Evolutionary conservation across 2,329 filamentous ascomycete genomes (phyloP).

Genomic region (Scedosporium boydii): DNA sequence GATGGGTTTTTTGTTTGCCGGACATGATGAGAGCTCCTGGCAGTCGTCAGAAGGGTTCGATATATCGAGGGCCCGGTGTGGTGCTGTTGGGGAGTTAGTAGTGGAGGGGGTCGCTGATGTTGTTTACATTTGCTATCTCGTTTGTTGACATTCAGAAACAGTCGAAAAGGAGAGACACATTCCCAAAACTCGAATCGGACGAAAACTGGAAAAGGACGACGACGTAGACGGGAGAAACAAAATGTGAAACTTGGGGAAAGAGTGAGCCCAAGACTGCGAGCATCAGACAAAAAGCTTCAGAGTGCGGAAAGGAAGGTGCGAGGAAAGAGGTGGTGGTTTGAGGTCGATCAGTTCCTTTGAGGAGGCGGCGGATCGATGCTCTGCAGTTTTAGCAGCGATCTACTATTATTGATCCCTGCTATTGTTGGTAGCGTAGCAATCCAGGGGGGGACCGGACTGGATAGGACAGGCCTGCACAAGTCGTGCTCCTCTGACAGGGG

Average conservation of each 20-base stretch:
- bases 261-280: neutral
- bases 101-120: neutral
- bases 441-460: neutral
- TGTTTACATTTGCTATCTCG: constrained; percentile 5
- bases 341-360: neutral
- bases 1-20: neutral
- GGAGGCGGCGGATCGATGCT: neutral
- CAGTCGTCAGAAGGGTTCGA: neutral
- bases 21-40: constrained; percentile 1
- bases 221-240: neutral
- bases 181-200: neutral
- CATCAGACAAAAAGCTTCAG: neutral
- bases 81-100: neutral
- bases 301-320: neutral
- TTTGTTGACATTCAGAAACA: constrained; percentile 5
- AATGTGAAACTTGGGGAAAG: constrained; percentile 1
- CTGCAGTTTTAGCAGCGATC: neutral
- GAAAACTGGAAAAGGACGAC: neutral
- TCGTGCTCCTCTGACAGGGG: neutral
- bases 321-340: neutral
- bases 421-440: neutral
- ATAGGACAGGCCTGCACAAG: neutral
- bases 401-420: neutral
- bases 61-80: neutral
- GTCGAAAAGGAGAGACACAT: neutral